Evolutionary conservation across 2,329 filamentous ascomycete genomes (phyloP), one percentile per base, ranked within the genome.

Genomic region (Xylariaceae sp.): DNA sequence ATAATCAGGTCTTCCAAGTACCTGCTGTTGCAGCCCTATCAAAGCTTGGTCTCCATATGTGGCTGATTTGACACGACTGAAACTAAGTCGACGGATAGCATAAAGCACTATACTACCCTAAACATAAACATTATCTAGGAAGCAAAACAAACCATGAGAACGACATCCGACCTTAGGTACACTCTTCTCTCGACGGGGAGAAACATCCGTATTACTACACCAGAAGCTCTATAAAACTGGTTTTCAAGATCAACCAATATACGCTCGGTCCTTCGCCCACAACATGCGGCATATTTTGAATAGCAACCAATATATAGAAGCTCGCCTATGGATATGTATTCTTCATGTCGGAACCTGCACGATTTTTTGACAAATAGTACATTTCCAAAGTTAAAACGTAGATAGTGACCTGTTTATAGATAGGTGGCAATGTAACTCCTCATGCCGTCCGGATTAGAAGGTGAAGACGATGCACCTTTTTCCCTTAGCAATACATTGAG

Each of bases 21-120:
- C 19, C 43, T 33, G 19, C 55, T 59, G 58, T 53, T 47, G 44
- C 47, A 53, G 36, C 37, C 48, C 28, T 51, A 54, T 58, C 53
- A 55, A 53, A 36, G 50, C 60, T 58, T 59, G 62, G 65, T 58
- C 64, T 57, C 61, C 39, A 48, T 6, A 56, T 48, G 41, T 28
- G 60, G 58, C 57, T 62, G 53, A 45, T 56, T 62, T 54, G 54
- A 58, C 62, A 58, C 52, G 58, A 49, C 45, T 54, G n/a, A 31
- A 17, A 45, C 33, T 19, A 58, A 23, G 44, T 55, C 47, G 41
- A 57, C 31, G 17, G 52, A 49, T 47, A 41, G 31, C 28, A 46
- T 34, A 33, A 26, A 40, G 29, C 47, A 17, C 14, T 31, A 53
- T 59, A 21, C 41, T 49, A 53, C 48, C 48, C 47, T 43, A 51